Percentiles rank a stretch among this genome's conserved stretches.
Evolutionary conservation across 1,284 basidiomycete species (phyloP).

Genomic region (Cutaneotrichosporon sp.): DNA sequence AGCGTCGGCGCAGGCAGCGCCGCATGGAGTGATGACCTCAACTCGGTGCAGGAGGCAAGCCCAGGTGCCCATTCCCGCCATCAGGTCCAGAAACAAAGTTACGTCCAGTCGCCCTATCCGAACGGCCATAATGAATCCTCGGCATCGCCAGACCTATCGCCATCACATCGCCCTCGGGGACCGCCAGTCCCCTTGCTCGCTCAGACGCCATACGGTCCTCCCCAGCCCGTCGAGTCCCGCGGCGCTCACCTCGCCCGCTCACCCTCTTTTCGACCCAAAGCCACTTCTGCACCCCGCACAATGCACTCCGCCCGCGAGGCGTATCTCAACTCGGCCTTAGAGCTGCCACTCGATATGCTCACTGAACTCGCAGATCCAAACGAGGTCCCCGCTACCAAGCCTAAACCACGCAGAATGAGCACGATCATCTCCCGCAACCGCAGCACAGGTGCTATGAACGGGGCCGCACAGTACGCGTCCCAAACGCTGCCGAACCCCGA

Average conservation of each 20-base stretch:
- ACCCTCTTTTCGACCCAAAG: not conserved
- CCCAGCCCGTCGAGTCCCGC: not conserved
- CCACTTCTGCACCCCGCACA: not conserved
- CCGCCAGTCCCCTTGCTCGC: constrained; percentile 8
- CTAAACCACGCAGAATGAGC: not conserved
- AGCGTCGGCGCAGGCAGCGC: constrained; percentile 2
- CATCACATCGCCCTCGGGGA: not conserved
- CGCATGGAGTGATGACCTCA: not conserved
- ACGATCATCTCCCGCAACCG: not conserved
- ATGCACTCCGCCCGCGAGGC: constrained; percentile 29
- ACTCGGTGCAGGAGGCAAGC: not conserved
- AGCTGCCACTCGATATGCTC: constrained; percentile 37
- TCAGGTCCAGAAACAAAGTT: not conserved
- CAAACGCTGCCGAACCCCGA: no score
- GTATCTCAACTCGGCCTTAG: constrained; percentile 30
- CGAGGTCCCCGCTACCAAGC: not conserved
- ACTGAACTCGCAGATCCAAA: constrained; percentile 10
- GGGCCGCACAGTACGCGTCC: no score
- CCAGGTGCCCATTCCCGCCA: not conserved
- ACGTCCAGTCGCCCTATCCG: not conserved
- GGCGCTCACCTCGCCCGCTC: constrained; percentile 2
- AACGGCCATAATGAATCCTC: not conserved
- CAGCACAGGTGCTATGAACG: not conserved
- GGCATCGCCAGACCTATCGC: not conserved
- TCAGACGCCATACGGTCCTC: not conserved